A percentile compares a stretch with the other conserved stretches of the same genome.
These are phyloP conservation scores for Umbelopsis ramanniana DNA, from an alignment of 192 early-diverging fungal genomes.

Conservation along the genomic window DNA sequence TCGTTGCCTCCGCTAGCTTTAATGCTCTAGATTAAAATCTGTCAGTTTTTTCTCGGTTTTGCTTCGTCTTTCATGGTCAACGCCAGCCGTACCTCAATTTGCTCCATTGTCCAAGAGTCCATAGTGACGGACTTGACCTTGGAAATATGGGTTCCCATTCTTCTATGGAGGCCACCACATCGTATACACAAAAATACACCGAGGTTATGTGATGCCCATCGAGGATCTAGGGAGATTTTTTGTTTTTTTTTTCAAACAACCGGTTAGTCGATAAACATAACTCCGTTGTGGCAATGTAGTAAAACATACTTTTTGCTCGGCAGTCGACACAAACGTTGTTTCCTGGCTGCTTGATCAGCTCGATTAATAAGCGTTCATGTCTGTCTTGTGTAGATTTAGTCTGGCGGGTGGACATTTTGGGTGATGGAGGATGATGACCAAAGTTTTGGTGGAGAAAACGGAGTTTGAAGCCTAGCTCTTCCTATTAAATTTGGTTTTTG, in stretches of 20 bases:
- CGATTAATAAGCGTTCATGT: conserved; percentile 69
- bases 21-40: conserved; percentile 44
- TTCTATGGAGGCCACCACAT: conserved; percentile 81
- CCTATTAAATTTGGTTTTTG: background rate
- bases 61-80: background rate
- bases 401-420: conserved; percentile 30
- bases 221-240: conserved; percentile 62
- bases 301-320: conserved; percentile 63
- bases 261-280: background rate
- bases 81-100: conserved; percentile 71
- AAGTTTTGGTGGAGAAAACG: conserved; percentile 10
- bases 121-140: conserved; percentile 89
- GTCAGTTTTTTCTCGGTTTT: background rate
- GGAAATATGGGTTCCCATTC: conserved; percentile 88
- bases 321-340: conserved; percentile 82
- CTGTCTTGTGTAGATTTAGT: conserved; percentile 54
- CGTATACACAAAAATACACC: conserved; percentile 95
- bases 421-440: conserved; percentile 3
- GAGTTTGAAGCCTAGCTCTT: background rate
- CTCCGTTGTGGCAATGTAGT: background rate
- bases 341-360: conserved; percentile 68
- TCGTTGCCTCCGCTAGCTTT: conserved; percentile 61
- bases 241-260: background rate
- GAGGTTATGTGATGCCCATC: conserved; percentile 89
- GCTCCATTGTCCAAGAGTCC: conserved; percentile 88